These are phyloP conservation scores for Talaromyces nanjingensis DNA, from an alignment of 495 filamentous ascomycete genomes.

Conservation along the genomic window DNA sequence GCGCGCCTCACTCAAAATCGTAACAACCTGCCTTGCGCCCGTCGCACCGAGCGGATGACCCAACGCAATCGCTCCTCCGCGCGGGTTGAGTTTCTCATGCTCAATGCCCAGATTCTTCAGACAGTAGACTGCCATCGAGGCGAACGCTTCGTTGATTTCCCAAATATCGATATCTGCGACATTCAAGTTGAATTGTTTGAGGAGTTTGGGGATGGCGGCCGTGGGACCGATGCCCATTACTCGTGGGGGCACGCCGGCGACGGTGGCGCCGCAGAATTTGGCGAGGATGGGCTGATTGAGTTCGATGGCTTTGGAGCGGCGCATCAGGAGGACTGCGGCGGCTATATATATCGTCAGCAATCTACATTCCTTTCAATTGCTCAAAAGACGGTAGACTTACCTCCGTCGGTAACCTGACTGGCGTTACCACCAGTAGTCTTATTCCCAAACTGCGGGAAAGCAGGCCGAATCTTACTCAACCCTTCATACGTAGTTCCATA, in stretches of 20 bases:
- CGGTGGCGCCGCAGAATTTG: conserved; percentile 89
- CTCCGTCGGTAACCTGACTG: conserved; percentile 90
- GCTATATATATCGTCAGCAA: conserved; percentile 33
- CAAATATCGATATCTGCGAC: conserved; percentile 80
- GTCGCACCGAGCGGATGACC: conserved; percentile 81
- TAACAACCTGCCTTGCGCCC: conserved; percentile 74
- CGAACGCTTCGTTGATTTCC: conserved; percentile 97
- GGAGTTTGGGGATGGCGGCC: conserved; percentile 88
- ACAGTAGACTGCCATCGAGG: conserved; percentile 95
- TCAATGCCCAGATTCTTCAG: conserved; percentile 69
- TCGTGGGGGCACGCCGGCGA: conserved; percentile 80
- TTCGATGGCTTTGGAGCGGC: conserved; percentile 78
- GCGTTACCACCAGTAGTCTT: conserved; percentile 91
- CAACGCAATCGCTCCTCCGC: conserved; percentile 73
- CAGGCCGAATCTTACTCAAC: conserved; percentile 78
- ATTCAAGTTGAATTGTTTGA: conserved; percentile 70
- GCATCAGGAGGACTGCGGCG: conserved; percentile 88
- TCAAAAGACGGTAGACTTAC: conserved; percentile 21
- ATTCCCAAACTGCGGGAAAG: conserved; percentile 86
- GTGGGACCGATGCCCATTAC: conserved; percentile 98
- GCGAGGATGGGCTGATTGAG: conserved; percentile 87
- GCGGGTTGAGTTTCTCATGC: conserved; percentile 79
- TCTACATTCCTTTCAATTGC: background rate
- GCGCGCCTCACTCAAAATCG: conserved; percentile 73
- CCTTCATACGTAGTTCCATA: conserved; percentile 81